Evolutionary conservation across 176 grass and related monocot genomes (phyloP).

Genomic region (Metroxylon sagu): DNA sequence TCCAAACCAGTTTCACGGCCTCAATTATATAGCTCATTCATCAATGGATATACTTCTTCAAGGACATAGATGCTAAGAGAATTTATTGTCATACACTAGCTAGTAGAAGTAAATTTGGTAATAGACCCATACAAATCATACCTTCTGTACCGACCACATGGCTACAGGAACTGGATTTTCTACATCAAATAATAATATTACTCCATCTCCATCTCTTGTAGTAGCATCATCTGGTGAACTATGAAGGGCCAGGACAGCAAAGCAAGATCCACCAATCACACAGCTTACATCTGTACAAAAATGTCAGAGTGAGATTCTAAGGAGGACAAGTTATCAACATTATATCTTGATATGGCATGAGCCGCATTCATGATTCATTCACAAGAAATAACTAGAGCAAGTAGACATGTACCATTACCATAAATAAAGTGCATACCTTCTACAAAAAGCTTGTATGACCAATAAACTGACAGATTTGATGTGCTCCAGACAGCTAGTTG

Average conservation of each 20-base stretch:
- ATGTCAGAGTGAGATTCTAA: too few species aligned
- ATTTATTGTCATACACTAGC: too few species aligned
- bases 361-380: too few species aligned
- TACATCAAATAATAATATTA: conserved; percentile 63
- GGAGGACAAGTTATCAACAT: too few species aligned
- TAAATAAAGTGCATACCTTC: conserved; percentile 51
- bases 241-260: conserved; percentile 56
- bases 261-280: conserved; percentile 30
- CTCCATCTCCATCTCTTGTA: conserved; percentile 43
- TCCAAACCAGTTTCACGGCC: too few species aligned
- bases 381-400: too few species aligned
- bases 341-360: too few species aligned
- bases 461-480: conserved; percentile 61
- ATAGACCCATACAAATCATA: conserved; percentile 12
- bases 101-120: neutral
- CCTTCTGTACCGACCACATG: conserved; percentile 78
- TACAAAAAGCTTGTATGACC: conserved; percentile 75
- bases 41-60: too few species aligned
- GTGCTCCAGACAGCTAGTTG: conserved; percentile 76
- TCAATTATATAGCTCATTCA: too few species aligned
- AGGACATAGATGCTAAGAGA: too few species aligned
- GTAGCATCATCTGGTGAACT: conserved; percentile 27
- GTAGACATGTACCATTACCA: neutral
- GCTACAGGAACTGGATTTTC: conserved; percentile 51
- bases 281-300: conserved; percentile 58